Percentiles rank a stretch among this genome's conserved stretches.
These are phyloP conservation scores for Alternaria atra DNA, from an alignment of 2,329 filamentous ascomycete genomes.

Conservation along the genomic window DNA sequence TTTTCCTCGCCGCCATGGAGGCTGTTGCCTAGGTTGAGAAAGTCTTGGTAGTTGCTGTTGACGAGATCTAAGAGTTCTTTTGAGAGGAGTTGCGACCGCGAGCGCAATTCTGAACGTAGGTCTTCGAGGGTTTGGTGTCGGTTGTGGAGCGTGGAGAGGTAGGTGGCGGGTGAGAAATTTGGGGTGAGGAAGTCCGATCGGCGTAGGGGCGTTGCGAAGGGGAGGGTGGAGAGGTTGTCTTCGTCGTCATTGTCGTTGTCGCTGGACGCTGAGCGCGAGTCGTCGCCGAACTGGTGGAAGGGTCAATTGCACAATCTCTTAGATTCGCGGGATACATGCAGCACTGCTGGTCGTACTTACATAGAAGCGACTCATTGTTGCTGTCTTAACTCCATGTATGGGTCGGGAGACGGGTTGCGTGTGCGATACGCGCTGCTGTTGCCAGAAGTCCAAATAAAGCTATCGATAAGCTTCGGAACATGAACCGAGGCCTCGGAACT, in stretches of 20 bases:
- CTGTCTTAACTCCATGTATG: conserved; percentile 17
- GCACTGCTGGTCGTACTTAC: conserved; percentile 38
- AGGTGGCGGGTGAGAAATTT: conserved; percentile 80
- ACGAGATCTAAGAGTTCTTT: conserved; percentile 92
- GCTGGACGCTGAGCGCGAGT: conserved; percentile 18
- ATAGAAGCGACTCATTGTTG: conserved; percentile 60
- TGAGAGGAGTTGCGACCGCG: conserved; percentile 79
- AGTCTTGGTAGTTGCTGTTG: conserved; percentile 93
- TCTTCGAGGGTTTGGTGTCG: conserved; percentile 97
- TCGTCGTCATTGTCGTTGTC: conserved; percentile 58
- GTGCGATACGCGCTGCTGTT: neutral
- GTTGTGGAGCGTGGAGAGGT: conserved; percentile 83
- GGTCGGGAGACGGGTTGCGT: neutral
- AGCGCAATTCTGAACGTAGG: conserved; percentile 83
- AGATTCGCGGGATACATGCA: neutral
- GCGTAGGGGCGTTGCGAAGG: conserved; percentile 86
- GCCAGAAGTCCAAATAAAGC: conserved; percentile 21
- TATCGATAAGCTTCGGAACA: conserved; percentile 41
- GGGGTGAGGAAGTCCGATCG: conserved; percentile 80
- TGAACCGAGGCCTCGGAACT: conserved; percentile 24
- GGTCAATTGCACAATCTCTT: neutral
- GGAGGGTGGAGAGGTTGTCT: conserved; percentile 71
- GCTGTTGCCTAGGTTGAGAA: conserved; percentile 82
- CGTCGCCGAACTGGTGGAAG: conserved; percentile 17
- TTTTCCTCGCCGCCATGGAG: conserved; percentile 88